A percentile compares a stretch with the other conserved stretches of the same genome.
phyloP scores from a whole-genome alignment of 1,284 basidiomycete species.

The Papiliotrema nemorosa region DNA sequence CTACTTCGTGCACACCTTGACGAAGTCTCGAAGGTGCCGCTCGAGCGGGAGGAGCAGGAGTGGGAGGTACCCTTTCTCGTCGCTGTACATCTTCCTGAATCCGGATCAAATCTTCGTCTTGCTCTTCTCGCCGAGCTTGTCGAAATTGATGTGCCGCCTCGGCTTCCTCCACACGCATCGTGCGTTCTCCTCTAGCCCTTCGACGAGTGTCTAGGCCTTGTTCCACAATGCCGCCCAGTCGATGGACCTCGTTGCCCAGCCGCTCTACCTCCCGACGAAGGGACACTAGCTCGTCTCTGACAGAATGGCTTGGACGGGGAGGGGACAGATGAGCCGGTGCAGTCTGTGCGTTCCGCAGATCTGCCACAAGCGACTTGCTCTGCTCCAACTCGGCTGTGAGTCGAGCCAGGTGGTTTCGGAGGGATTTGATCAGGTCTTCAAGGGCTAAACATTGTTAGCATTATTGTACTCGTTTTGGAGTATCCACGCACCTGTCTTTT shows the following conservation, averaged over 20 bases:
- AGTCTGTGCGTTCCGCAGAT: constrained; percentile 54
- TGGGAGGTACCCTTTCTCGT: neutral
- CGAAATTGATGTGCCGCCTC: neutral
- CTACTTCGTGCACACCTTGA: constrained; percentile 38
- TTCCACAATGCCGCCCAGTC: constrained; percentile 75
- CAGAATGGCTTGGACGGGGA: constrained; percentile 5
- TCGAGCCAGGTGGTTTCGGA: constrained; percentile 68
- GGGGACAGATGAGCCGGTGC: constrained; percentile 22
- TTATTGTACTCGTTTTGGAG: neutral
- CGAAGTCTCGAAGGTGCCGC: constrained; percentile 31
- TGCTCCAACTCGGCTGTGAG: constrained; percentile 71
- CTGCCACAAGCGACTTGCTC: constrained; percentile 61
- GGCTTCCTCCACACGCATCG: constrained; percentile 17
- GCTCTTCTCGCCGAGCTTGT: neutral
- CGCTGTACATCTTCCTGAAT: constrained; percentile 5
- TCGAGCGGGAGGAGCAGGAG: constrained; percentile 3
- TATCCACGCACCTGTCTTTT: constrained; percentile 67
- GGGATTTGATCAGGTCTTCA: constrained; percentile 67
- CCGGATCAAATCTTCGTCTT: neutral
- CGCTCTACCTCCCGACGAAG: constrained; percentile 54
- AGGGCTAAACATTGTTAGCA: constrained; percentile 57
- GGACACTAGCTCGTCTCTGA: constrained; percentile 56
- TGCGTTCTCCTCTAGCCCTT: constrained; percentile 26
- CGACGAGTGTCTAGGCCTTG: constrained; percentile 71
- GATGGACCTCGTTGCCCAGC: constrained; percentile 72